phyloP scores from a whole-genome alignment of 2,329 filamentous ascomycete genomes.

The Dothideomycetidae sp. region DNA sequence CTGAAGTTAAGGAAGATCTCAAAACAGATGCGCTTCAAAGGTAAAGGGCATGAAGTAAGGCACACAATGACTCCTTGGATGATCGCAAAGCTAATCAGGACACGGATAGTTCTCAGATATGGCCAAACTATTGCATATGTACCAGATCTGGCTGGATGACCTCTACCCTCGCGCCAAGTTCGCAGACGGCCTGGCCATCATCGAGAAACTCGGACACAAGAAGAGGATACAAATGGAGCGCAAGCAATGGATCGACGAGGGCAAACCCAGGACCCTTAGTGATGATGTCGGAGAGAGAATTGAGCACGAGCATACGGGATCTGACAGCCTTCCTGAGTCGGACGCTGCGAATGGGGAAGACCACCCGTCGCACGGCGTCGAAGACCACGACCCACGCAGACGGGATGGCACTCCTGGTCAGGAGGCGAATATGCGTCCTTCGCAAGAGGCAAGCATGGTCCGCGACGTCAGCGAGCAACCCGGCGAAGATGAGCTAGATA shows the following conservation, averaged over 20 bases:
- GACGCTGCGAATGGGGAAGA: background rate
- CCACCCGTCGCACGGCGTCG: background rate
- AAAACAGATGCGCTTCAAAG: constrained; percentile 63
- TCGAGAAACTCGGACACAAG: constrained; percentile 85
- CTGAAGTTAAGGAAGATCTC: constrained; percentile 63
- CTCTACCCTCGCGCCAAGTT: constrained; percentile 92
- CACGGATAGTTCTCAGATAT: constrained; percentile 64
- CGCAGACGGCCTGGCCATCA: constrained; percentile 72
- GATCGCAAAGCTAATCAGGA: background rate
- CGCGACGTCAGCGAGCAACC: constrained; percentile 37
- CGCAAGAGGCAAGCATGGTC: constrained; percentile 16
- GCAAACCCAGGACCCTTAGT: constrained; percentile 37
- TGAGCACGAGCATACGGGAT: constrained; percentile 8
- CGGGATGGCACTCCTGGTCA: background rate
- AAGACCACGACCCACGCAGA: background rate
- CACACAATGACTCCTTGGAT: background rate
- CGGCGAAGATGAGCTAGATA: constrained; percentile 40
- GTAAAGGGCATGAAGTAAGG: constrained; percentile 77
- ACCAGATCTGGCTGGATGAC: constrained; percentile 94
- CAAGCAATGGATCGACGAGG: constrained; percentile 70
- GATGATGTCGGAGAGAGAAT: constrained; percentile 14
- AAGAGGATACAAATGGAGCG: constrained; percentile 61
- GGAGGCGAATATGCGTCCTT: constrained; percentile 14
- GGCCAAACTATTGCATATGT: constrained; percentile 68
- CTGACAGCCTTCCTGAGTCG: constrained; percentile 4